Base-by-base conservation (phyloP, 2,329 filamentous ascomycete genomes). In the Alternaria viburni region DNA sequence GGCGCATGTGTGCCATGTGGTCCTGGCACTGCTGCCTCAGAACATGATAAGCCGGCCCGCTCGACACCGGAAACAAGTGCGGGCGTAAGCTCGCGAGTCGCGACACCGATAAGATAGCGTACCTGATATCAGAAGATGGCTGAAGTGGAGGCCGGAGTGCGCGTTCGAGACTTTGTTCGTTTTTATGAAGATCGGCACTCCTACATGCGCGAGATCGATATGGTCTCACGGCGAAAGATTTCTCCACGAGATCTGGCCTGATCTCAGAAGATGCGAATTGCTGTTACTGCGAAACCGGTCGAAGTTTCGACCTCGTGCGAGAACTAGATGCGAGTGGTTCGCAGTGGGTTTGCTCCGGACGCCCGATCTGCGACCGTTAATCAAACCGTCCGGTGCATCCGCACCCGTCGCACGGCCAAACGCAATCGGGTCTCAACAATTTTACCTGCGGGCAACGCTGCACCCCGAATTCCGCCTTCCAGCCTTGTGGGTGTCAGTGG, bases 131-230 rank as follows among this genome's bases (percentile, higher is more conserved):
- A 52, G 49, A n/a, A 52, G 28, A 52, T 36, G 49, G 49, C 49
- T 41, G 49, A 32, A 41, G 49, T 52, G 49, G 49, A 52, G 49
- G 32, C 15, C 19, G 12, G 19, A 41, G 49, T 19, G n/a, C 30
- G 57, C 52, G 52, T 57, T 61, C 58, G 58, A 49, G 45, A 47
- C 58, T 45, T 55, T 13, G 15, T 26, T 46, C 32, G 44, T 57
- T 57, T 61, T 57, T 61, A 61, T 61, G 58, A 61, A 13, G 58
- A 61, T 61, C 58, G 49, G 52, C 58, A 32, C 41, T 28, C 45
- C 32, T 26, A 60, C 44, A 43, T 32, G 25, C 23, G 21, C 44
- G n/a, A 49, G 28, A 45, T 17, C 32, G 30, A 36, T 43, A 41
- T 43, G 12, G 52, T 45, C 58, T 50, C 32, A 45, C 21, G 23